Evolutionary conservation across 1,284 basidiomycete species (phyloP).

Genomic region (Malassezia psittaci): DNA sequence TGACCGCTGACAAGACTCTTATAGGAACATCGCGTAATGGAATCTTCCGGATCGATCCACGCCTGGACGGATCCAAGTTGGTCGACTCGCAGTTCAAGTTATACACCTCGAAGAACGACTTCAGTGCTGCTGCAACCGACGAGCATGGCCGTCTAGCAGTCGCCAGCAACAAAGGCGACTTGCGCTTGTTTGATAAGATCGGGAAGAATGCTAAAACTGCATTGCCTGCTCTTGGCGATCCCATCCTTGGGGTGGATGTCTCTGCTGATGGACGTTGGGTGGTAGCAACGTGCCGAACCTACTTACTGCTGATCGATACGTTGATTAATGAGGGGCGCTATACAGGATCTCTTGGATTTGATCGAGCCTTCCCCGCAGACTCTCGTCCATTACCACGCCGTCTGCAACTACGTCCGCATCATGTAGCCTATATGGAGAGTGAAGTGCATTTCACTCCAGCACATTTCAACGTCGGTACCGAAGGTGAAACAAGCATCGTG

Average conservation of each 20-base stretch:
- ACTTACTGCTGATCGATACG: constrained; percentile 87
- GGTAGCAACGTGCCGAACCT: constrained; percentile 90
- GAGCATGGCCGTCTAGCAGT: constrained; percentile 77
- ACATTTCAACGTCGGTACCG: constrained; percentile 73
- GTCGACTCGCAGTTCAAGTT: constrained; percentile 94
- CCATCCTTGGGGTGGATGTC: constrained; percentile 87
- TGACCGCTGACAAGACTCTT: constrained; percentile 81
- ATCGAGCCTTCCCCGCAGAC: constrained; percentile 85
- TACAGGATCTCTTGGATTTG: constrained; percentile 77
- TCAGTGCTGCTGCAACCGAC: constrained; percentile 85
- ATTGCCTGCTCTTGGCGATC: constrained; percentile 86
- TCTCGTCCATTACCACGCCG: constrained; percentile 84
- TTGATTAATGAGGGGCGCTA: constrained; percentile 84
- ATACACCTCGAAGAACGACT: constrained; percentile 88
- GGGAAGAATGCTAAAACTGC: constrained; percentile 99
- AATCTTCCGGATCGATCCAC: constrained; percentile 93
- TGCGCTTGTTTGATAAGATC: constrained; percentile 85
- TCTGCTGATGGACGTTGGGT: constrained; percentile 88
- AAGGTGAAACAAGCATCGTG: constrained; percentile 83
- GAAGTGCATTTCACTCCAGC: constrained; percentile 84
- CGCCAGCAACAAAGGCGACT: constrained; percentile 91
- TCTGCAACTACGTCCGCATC: constrained; percentile 78
- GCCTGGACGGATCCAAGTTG: constrained; percentile 75
- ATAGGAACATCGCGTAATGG: constrained; percentile 87
- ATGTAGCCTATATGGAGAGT: constrained; percentile 87